Percentiles rank a stretch among this genome's conserved stretches.
Conservation (phyloP, 75 land plant species). For the Pseudotsuga menziesii region DNA sequence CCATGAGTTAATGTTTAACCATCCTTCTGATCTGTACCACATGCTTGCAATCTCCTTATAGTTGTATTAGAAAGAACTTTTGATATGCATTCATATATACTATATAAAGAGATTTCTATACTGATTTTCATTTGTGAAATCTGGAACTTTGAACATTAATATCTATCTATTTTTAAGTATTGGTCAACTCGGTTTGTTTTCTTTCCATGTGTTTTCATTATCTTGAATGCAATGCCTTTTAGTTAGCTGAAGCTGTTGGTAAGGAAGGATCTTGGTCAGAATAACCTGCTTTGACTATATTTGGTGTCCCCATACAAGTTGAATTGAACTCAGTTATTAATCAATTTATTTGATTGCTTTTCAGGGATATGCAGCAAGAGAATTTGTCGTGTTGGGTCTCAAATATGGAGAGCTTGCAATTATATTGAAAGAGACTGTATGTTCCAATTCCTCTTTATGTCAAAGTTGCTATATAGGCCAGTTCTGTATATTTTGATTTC, state of each 20-base stretch:
- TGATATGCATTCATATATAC: too few species aligned
- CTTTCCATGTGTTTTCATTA: neutral
- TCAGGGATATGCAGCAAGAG: slow-evolving; percentile 98
- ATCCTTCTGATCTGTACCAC: too few species aligned
- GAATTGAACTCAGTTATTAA: neutral
- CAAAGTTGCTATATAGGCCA: neutral
- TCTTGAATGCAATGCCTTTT: neutral
- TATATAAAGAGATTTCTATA: neutral
- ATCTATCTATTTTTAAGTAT: neutral
- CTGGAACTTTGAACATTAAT: neutral
- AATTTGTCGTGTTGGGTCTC: slow-evolving; percentile 75
- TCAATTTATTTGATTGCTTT: neutral
- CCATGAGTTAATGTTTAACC: too few species aligned
- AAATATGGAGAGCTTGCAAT: slow-evolving; percentile 89
- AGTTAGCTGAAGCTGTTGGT: neutral
- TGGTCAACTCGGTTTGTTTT: neutral
- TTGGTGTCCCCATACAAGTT: neutral
- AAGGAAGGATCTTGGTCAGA: neutral
- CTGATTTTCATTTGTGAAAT: neutral
- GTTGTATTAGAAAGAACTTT: too few species aligned
- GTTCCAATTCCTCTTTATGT: slow-evolving; percentile 2
- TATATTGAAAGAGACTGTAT: slow-evolving; percentile 93
- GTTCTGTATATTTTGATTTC: slow-evolving; percentile 42
- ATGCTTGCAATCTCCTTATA: too few species aligned
- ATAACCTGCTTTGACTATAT: neutral